Base-by-base conservation (phyloP, 1,139 yeast genomes). In the Geotrichum europaeum region DNA sequence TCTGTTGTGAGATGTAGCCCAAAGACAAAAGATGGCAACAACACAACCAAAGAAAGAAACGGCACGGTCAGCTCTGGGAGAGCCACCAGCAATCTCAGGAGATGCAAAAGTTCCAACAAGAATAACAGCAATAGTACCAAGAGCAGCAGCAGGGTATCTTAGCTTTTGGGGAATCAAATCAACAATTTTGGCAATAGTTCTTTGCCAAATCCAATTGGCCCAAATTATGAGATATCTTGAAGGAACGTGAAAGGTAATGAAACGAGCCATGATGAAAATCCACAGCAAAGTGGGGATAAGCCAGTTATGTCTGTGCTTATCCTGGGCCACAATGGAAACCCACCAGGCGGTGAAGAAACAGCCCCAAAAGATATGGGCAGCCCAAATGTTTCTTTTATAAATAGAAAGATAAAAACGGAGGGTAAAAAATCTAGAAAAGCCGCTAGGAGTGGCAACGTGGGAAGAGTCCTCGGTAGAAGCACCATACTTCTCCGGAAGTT, bases 331-430 rank as follows among this genome's bases (percentile, higher is more conserved):
- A 59, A 84, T 82, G 15, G 86, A 80, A 49, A 84, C 70, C 87
- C 87, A 84, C 88, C 88, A 84, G 3, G 85, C 79, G 4, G 88
- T 84, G 76, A 84, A 84, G 65, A 84, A 81, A 25, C 66, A 57
- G 6, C 73, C 75, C 59, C 72, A 60, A 52, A 74, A 66, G 10
- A 73, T 49, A 56, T 69, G 73, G 34, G 68, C 25, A 12, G 65
- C 65, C 70, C 72, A 68, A 54, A 68, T 65, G 64, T 69, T 59
- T 43, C 60, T 61, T 47, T 53, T 56, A 3, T 75, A 49, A 15
- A 52, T n/a, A 10, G 25, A 20, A 32, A 20, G 22, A 84, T 72
- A 9, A 79, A 83, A 2, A 77, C 81, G 22, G 51, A 28, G 24
- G 15, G 52, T 49, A 32, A 52, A 22, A 22, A 20, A 52, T 30